Evolutionary conservation across 2,329 filamentous ascomycete genomes (phyloP), one percentile per base, ranked within the genome.

Genomic region (Aureobasidium zeae): DNA sequence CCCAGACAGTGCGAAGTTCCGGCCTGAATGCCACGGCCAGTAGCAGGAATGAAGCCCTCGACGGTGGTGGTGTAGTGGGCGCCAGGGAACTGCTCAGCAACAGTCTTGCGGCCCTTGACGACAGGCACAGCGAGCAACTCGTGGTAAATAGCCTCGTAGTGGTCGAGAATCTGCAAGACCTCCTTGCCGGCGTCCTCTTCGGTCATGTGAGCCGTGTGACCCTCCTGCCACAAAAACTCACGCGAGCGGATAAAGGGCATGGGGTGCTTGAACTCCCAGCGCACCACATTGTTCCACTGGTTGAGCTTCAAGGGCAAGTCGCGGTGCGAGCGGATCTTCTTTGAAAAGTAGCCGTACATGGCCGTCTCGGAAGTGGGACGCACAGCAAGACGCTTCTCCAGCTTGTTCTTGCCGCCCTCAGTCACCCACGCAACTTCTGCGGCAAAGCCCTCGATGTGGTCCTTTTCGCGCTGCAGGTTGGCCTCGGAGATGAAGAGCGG

Each of bases 221-320:
- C 88, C 68, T 98, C 91, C 64, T 98, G 91, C 91, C 91, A 98
- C 52, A 96, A 68, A 66, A 98, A 98, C 64, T 98, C 91, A 63
- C 93, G 75, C 33, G 89, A 89, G 55, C 89, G 76, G 46, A 98
- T 74, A 71, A 96, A 96, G 28, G 78, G 78, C 61, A 81, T 77
- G 24, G 79, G 76, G 63, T 94, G 86, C 72, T 96, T 96, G 62
- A 94, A 93, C 67, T 96, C 91, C 91, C 91, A 96, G 56, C 89
- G 79, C 36, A 95, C 82, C 19, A 86, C 81, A 11, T 83, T 94
- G 74, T 95, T 95, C 91, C 91, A 98, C 66, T 98, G 91, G 70
- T 96, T 96, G 53, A 96, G 74, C 59, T 86, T 82, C 53, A 96
- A 74, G 50, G 91, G 93, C 47, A 98, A 80, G 60, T 98, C 91